Evolutionary conservation across 371 early-diverging fungal genomes (phyloP), one percentile per base, ranked within the genome.

Genomic region (Mucor racemosus): DNA sequence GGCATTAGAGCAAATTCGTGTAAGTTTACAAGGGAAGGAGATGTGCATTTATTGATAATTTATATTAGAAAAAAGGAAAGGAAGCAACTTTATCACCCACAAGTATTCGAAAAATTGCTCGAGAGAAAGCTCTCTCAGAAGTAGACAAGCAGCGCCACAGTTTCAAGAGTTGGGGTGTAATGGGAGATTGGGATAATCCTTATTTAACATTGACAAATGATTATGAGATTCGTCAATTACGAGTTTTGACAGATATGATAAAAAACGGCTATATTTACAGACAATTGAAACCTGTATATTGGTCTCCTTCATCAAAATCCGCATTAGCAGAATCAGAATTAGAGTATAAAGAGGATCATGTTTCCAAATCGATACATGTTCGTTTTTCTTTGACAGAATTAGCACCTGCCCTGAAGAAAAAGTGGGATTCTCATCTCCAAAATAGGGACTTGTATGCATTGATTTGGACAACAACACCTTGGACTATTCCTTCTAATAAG

Each of bases 401-500:
- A 64, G 67, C 73, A 38, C 42, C 62, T 19, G 58, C 50, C 0
- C 19, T 77, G 8, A 39, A 73, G 35, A 19, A 72, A 13, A 71
- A 68, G 41, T 78, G 75, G 78, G 66, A 66, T 38, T 42, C 41
- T 4, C 17, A 62, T 17, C 34, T 56, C 10, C 19, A 55, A 26
- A 42, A 44, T 5, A 57, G 67, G 7, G 36, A 71, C 1, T 4
- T 90, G 1, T 67, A 81, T 57, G 86, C 92, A 7, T 75, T 96
- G 8, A 89, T 94, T 10, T 98, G 98, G 98, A 97, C 98, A 1
- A 98, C 99, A 0, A 98, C 99, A 0, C 98, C 99, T 0, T 97
- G 97, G 97, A 97, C 97, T 1, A 74, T 97, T 7, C 96, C 97
- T 0, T 90, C 97, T 21, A 97, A 97, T 76, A 78, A 83, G 74